phyloP scores from a whole-genome alignment of 208 protist species.

The Leptomonas seymouri region DNA sequence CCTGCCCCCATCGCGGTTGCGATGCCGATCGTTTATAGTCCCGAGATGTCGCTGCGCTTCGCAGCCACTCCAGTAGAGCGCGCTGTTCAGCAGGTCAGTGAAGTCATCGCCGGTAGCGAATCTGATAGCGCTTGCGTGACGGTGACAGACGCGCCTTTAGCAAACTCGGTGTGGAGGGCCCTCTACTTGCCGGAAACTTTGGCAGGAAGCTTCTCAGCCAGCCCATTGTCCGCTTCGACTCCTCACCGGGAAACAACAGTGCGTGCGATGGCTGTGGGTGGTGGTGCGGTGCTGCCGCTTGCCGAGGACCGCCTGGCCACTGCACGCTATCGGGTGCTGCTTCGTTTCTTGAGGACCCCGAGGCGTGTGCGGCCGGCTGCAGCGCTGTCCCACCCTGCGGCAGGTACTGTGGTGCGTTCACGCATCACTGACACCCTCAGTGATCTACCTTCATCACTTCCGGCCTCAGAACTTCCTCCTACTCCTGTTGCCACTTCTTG shows the following conservation, averaged over 20 bases:
- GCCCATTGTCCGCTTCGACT: neutral
- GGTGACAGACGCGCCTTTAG: constrained; percentile 19
- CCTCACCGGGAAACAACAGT: neutral
- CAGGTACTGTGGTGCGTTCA: too few species aligned
- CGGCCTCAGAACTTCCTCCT: neutral
- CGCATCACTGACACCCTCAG: too few species aligned
- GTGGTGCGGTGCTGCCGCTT: constrained; percentile 20
- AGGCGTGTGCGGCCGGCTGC: neutral
- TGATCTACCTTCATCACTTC: too few species aligned
- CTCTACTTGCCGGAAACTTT: constrained; percentile 12
- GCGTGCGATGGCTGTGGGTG: neutral
- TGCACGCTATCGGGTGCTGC: constrained; percentile 45
- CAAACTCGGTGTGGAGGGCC: constrained; percentile 14
- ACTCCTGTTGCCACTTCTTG: too few species aligned
- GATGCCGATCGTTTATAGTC: constrained; percentile 7
- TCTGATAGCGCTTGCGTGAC: neutral
- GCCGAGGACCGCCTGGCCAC: constrained; percentile 26
- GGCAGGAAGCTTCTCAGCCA: neutral
- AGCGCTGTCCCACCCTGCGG: too few species aligned
- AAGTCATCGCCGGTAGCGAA: neutral
- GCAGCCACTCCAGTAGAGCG: neutral
- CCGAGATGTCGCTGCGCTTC: neutral
- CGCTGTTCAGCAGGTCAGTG: neutral
- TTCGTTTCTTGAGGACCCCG: constrained; percentile 42
- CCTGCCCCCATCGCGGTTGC: constrained; percentile 7